Evolutionary conservation across 1,139 yeast genomes (phyloP), one percentile per base, ranked within the genome.

Genomic region (Blastobotrys arbuscula): DNA sequence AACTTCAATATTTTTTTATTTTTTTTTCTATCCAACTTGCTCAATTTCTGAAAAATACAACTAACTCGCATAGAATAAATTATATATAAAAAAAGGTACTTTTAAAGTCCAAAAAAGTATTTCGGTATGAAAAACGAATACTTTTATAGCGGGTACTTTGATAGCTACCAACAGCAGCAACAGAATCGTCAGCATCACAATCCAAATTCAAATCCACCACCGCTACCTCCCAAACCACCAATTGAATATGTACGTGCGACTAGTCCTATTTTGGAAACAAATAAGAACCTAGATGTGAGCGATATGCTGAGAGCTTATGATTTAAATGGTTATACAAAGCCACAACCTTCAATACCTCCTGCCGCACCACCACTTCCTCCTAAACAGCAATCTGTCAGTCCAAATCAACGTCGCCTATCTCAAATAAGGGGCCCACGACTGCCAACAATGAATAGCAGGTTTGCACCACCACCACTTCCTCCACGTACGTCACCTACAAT

Each of bases 171-270:
- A 5, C 28, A 20, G 13, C 24, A 38, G 7, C 28, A 20, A 19
- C 28, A 3, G 13, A 19, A 15, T 19, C 23, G 26, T 16, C 41
- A 38, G 8, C 40, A 19, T 16, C 40, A 37, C 15, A 37, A 18
- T 19, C 40, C 21, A 37, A 8, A 39, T 24, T 18, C 7, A 13
- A 13, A 28, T 13, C 44, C 45, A 18, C 46, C 46, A 9, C 47
- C 47, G 12, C 15, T 38, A 19, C 47, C 47, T 4, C 47, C 47
- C n/a, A 38, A 31, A 19, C 47, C 47, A n/a, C 46, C 46, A 18
- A n/a, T 31, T 13, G 45, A 42, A 16, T 42, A 42, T 18, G 39
- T 23, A 9, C 19, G 45, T 3, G 21, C 23, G 4, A 20, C 19
- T 2, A 34, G 24, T 3, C 40, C 33, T 12, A 18, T 33, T 18